Conservation (phyloP, 192 early-diverging fungal genomes). For the Entomortierella chlamydospora region DNA sequence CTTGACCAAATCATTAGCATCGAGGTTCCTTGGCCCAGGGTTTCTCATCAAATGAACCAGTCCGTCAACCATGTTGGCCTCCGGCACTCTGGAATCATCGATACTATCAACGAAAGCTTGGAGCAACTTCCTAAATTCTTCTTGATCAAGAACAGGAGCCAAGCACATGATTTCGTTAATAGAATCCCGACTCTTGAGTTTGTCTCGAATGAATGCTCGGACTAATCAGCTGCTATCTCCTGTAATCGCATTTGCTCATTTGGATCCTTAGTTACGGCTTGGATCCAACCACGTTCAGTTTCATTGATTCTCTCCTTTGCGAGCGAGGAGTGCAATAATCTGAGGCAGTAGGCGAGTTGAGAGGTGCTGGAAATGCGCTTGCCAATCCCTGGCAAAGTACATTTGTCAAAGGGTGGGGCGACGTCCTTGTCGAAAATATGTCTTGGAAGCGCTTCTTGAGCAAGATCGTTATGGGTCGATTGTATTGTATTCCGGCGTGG, state of each 20-base stretch:
- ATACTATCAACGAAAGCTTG: background rate
- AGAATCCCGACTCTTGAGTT: background rate
- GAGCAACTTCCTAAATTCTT: background rate
- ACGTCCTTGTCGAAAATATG: too few relatives aligned
- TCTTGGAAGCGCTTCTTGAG: too few relatives aligned
- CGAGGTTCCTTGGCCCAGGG: background rate
- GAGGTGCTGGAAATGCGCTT: background rate
- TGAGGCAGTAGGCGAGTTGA: slow-evolving; percentile 3
- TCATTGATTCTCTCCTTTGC: background rate
- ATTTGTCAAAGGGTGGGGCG: background rate
- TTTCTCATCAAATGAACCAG: background rate
- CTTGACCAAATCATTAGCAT: slow-evolving; percentile 7
- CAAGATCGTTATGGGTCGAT: too few relatives aligned
- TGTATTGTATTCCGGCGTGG: too few relatives aligned
- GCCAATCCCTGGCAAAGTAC: background rate
- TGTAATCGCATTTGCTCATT: background rate
- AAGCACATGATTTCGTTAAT: background rate
- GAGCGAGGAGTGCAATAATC: background rate
- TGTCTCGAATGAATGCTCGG: background rate
- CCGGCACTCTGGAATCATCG: background rate
- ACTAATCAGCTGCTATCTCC: background rate
- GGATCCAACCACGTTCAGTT: background rate
- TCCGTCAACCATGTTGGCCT: background rate
- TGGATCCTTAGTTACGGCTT: background rate
- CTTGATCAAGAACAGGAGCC: background rate